A percentile compares a stretch with the other conserved stretches of the same genome.
phyloP scores from a whole-genome alignment of 2,329 filamentous ascomycete genomes.

The Monilinia aucupariae region DNA sequence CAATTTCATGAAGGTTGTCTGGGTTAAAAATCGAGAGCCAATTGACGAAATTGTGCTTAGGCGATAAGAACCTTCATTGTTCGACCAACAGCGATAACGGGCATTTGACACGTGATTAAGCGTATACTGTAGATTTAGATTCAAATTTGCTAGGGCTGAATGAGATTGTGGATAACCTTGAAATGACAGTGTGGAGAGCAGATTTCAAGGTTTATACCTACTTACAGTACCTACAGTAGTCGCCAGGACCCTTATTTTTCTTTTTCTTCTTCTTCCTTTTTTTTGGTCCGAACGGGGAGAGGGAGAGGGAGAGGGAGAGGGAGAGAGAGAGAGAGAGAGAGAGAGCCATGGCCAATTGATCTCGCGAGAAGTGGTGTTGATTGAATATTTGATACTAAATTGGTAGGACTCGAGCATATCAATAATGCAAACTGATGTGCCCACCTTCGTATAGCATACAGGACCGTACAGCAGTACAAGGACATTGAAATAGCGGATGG shows the following conservation, averaged over 20 bases:
- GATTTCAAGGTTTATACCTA: not conserved
- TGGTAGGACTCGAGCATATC: too few species aligned
- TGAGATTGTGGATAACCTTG: not conserved
- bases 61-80: constrained; percentile 12
- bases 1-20: constrained; percentile 14
- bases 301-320: too few species aligned
- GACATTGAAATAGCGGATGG: not conserved
- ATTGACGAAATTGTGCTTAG: not conserved
- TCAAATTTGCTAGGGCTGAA: not conserved
- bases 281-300: too few species aligned
- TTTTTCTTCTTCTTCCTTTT: not conserved
- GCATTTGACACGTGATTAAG: constrained; percentile 1
- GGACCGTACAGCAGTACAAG: too few species aligned
- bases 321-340: too few species aligned
- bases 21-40: not conserved
- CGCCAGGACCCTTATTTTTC: not conserved
- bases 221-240: not conserved
- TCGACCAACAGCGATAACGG: constrained; percentile 1
- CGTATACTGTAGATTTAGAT: not conserved
- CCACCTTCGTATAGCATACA: too few species aligned
- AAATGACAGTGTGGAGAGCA: not conserved
- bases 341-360: not conserved
- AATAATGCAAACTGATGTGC: not conserved
- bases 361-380: not conserved
- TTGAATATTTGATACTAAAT: not conserved